phyloP scores from a whole-genome alignment of 2,329 filamentous ascomycete species.

The Cryphonectria japonica region DNA sequence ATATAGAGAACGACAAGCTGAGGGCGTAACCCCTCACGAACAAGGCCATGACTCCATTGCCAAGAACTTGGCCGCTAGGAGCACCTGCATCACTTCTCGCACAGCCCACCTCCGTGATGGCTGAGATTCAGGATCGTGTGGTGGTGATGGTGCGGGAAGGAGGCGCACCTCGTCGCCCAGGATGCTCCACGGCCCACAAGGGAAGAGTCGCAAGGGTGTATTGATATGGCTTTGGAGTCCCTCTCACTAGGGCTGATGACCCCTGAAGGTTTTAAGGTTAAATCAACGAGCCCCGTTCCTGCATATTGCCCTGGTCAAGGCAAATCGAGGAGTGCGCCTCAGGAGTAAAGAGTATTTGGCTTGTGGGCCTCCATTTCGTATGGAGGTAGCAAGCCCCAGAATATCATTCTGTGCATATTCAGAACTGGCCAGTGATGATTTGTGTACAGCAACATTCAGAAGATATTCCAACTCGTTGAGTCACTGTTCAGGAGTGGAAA shows the following conservation, averaged over 20 bases:
- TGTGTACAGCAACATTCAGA: not conserved
- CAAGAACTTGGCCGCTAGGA: conserved; percentile 22
- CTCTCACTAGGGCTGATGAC: conserved; percentile 9
- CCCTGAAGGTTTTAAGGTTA: conserved; percentile 21
- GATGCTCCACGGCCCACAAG: conserved; percentile 22
- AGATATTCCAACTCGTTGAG: not conserved
- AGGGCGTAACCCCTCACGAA: conserved; percentile 19
- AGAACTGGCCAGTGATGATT: not conserved
- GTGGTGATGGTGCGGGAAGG: conserved; percentile 21
- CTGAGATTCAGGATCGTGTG: conserved; percentile 12
- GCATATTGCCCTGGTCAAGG: conserved; percentile 8
- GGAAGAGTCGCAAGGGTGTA: conserved; percentile 17
- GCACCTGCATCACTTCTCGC: not conserved
- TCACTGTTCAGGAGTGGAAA: no score
- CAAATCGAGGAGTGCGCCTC: not conserved
- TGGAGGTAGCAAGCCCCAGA: not conserved
- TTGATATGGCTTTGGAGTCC: not conserved
- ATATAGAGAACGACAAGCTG: conserved; percentile 19
- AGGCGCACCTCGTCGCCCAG: conserved; percentile 19
- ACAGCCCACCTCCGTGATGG: conserved; percentile 8
- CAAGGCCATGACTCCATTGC: conserved; percentile 21
- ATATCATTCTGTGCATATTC: not conserved
- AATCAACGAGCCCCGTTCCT: conserved; percentile 3
- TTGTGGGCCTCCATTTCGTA: not conserved
- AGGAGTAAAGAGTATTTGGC: not conserved